Conservation (phyloP, 2,329 filamentous ascomycete genomes). For the Cytospora piceicola region DNA sequence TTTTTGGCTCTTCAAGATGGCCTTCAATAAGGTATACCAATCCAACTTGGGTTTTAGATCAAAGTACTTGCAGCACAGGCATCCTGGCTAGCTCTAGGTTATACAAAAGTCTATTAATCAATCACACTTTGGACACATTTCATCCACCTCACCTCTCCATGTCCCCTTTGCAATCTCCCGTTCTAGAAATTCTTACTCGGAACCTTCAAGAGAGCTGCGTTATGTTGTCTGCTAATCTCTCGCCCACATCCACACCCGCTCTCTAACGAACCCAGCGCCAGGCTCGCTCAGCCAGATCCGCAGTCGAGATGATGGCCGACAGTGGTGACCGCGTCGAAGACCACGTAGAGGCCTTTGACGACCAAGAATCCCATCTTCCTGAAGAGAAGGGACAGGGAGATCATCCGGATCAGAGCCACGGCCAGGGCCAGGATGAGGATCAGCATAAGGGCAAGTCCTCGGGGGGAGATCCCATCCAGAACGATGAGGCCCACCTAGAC, state of each 20-base stretch:
- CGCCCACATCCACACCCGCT: background rate
- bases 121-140: too few relatives aligned
- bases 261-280: background rate
- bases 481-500: slow-evolving; percentile 48
- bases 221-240: background rate
- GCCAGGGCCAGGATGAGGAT: slow-evolving; percentile 37
- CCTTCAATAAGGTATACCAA: too few relatives aligned
- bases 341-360: slow-evolving; percentile 32
- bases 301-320: slow-evolving; percentile 38
- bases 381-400: slow-evolving; percentile 1
- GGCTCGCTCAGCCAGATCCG: slow-evolving; percentile 19
- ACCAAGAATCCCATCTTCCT: slow-evolving; percentile 3
- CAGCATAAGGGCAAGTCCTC: slow-evolving; percentile 32
- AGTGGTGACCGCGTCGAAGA: slow-evolving; percentile 36
- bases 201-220: background rate
- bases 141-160: background rate
- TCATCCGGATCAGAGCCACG: slow-evolving; percentile 26
- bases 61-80: background rate
- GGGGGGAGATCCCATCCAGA: slow-evolving; percentile 35
- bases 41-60: background rate
- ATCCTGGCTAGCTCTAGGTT: background rate
- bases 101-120: too few relatives aligned
- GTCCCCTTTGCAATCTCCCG: background rate
- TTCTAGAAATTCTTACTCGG: background rate
- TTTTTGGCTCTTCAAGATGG: too few relatives aligned